Conservation (phyloP, 148 eudicot species). For the Pharnaceum exiguum region DNA sequence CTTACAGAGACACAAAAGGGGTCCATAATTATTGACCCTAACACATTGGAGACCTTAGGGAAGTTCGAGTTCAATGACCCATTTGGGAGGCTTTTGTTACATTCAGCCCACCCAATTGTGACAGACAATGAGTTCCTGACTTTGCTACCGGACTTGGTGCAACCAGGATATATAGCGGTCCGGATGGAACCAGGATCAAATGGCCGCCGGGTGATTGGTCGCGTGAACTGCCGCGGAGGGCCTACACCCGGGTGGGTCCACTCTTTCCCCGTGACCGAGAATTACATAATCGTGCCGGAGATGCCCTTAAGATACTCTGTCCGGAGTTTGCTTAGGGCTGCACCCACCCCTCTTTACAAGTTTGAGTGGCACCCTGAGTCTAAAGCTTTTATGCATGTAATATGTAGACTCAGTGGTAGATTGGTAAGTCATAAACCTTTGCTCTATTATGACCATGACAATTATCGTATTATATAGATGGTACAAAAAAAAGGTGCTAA, state of each 20-base stretch:
- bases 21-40: slow-evolving; percentile 72
- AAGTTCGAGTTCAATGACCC: slow-evolving; percentile 67
- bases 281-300: slow-evolving; percentile 84
- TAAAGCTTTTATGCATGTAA: slow-evolving; percentile 82
- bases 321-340: slow-evolving; percentile 66
- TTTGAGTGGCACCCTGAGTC: slow-evolving; percentile 93
- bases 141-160: slow-evolving; percentile 74
- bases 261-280: slow-evolving; percentile 89
- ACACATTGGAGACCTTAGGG: slow-evolving; percentile 74
- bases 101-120: slow-evolving; percentile 93
- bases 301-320: slow-evolving; percentile 94
- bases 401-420: slow-evolving; percentile 80
- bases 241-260: slow-evolving; percentile 97
- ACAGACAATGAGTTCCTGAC: slow-evolving; percentile 67
- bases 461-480: too few relatives aligned
- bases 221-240: slow-evolving; percentile 76
- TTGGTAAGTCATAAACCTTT: slow-evolving; percentile 44
- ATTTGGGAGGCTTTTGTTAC: slow-evolving; percentile 60
- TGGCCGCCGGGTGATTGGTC: slow-evolving; percentile 71
- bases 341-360: slow-evolving; percentile 88
- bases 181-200: slow-evolving; percentile 79
- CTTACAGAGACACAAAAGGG: slow-evolving; percentile 92
- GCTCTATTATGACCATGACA: background rate
- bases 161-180: slow-evolving; percentile 80
- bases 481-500: too few relatives aligned